A percentile compares a stretch with the other conserved stretches of the same genome.
Evolutionary conservation across 116 monocot species (phyloP).

Genomic region (Trichopus zeylanicus): DNA sequence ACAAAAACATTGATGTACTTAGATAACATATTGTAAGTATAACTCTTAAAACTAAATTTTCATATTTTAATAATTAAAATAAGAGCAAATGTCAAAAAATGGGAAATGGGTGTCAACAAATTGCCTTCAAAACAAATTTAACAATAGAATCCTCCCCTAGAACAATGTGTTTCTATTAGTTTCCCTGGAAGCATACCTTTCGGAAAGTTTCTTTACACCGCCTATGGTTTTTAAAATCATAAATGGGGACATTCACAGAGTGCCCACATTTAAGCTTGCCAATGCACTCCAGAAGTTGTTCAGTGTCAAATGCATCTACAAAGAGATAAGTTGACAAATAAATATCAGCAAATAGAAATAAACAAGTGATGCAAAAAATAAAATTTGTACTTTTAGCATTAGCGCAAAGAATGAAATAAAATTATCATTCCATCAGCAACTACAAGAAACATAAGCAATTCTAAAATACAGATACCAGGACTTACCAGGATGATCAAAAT

Average conservation of each 20-base stretch:
- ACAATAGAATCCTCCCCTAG: neutral
- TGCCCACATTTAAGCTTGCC: slow-evolving; percentile 53
- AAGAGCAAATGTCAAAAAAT: too few species aligned
- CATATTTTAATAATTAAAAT: too few species aligned
- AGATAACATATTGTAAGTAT: too few species aligned
- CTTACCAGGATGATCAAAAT: slow-evolving; percentile 58
- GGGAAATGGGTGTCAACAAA: too few species aligned
- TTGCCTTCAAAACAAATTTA: neutral
- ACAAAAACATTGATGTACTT: too few species aligned
- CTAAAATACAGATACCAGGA: neutral
- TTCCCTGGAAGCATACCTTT: slow-evolving; percentile 34
- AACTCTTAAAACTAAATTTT: too few species aligned
- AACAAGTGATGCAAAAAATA: too few species aligned
- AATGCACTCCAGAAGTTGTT: slow-evolving; percentile 79
- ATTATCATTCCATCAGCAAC: neutral
- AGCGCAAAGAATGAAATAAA: neutral
- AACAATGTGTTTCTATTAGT: neutral
- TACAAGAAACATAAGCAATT: neutral
- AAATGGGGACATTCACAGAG: slow-evolving; percentile 75
- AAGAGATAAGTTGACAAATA: slow-evolving; percentile 6
- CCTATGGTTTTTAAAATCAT: slow-evolving; percentile 79
- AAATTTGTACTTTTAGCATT: too few species aligned
- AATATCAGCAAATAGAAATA: neutral
- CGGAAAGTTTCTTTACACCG: slow-evolving; percentile 64
- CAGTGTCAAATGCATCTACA: slow-evolving; percentile 88